A percentile compares a stretch with the other conserved stretches of the same genome.
Conservation (phyloP, 2,329 filamentous ascomycete genomes). For the Myriosclerotinia duriaeana region DNA sequence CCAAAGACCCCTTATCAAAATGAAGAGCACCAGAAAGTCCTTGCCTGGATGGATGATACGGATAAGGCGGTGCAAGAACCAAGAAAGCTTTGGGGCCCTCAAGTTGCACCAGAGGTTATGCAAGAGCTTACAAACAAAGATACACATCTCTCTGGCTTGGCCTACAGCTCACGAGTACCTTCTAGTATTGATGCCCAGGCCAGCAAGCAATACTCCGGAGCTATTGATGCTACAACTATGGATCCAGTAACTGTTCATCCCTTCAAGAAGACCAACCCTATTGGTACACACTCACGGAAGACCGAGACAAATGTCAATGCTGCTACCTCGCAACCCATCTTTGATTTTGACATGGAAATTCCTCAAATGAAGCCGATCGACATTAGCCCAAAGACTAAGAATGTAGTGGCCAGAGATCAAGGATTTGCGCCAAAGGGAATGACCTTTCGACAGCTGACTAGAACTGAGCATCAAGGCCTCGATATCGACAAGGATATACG, state of each 20-base stretch:
- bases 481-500: neutral
- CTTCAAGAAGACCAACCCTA: no score
- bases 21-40: neutral
- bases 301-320: no score
- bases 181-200: neutral
- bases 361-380: no score
- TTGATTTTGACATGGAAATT: no score
- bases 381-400: neutral
- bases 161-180: neutral
- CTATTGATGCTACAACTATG: neutral
- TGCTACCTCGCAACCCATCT: no score
- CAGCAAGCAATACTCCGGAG: no score
- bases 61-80: neutral
- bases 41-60: neutral
- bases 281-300: neutral
- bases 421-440: no score
- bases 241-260: no score
- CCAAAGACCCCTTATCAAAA: no score
- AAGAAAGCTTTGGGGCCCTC: neutral
- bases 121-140: neutral
- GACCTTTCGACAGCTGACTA: no score
- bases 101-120: neutral
- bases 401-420: no score
- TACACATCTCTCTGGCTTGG: neutral
- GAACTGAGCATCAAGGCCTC: rapidly evolving